Percentiles rank a stretch among this genome's conserved stretches.
phyloP scores from a whole-genome alignment of 345 rosid species.

The Triadica sebifera region DNA sequence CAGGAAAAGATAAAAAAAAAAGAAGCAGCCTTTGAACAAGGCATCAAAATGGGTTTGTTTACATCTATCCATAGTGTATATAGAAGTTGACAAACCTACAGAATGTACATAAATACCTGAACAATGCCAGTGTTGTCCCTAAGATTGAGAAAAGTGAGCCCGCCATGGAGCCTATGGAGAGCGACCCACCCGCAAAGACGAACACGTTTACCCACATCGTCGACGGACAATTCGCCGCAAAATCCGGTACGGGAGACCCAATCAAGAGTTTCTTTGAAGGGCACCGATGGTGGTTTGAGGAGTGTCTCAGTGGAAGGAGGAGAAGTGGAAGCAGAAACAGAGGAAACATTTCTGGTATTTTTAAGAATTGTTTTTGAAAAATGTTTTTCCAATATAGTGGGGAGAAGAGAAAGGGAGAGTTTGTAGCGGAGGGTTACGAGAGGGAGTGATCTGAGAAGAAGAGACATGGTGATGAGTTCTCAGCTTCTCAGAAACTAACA shows the following conservation, averaged over 20 bases:
- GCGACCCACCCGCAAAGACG: constrained; percentile 98
- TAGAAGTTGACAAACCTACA: neutral
- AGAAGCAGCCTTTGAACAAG: neutral
- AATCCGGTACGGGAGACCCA: constrained; percentile 70
- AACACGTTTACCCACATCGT: constrained; percentile 74
- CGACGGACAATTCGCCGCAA: constrained; percentile 63
- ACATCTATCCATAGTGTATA: neutral
- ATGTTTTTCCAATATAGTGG: constrained; percentile 13
- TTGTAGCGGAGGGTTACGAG: constrained; percentile 29
- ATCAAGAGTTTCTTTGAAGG: constrained; percentile 37
- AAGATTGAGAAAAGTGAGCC: constrained; percentile 86
- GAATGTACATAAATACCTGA: constrained; percentile 44
- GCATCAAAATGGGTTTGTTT: neutral
- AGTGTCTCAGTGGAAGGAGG: constrained; percentile 26
- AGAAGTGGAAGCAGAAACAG: constrained; percentile 38
- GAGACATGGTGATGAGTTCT: constrained; percentile 21
- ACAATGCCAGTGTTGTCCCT: constrained; percentile 95
- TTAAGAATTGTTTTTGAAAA: constrained; percentile 20
- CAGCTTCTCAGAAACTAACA: constrained; percentile 13
- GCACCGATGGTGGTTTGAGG: constrained; percentile 6
- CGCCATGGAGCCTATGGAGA: constrained; percentile 81
- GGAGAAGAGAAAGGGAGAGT: constrained; percentile 14
- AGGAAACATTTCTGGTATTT: constrained; percentile 21
- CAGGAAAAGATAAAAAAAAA: neutral
- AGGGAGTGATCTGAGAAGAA: constrained; percentile 39